Base-by-base conservation (phyloP, 2,329 filamentous ascomycete species). In the Penicillium corylophilum region DNA sequence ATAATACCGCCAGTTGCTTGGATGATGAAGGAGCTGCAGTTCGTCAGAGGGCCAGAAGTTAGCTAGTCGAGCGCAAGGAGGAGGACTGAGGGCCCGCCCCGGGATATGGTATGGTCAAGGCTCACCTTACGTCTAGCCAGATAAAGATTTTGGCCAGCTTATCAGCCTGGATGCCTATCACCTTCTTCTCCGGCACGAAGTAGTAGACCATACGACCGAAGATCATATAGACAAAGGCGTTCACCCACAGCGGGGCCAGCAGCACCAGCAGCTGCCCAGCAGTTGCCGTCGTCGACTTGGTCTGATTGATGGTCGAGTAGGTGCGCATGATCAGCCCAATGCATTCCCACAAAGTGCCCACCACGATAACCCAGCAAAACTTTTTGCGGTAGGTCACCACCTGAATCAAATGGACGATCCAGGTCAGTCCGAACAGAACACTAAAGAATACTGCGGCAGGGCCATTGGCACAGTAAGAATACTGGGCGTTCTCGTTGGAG, bases 211-310 rank as follows among this genome's bases (percentile, higher is more conserved):
- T 44, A 12, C 47, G 47, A 15, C 47, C 47, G 22, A 50, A 39
- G 29, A 50, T 38, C 47, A 50, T 44, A 29, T 44, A 50, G 13
- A 44, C 47, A 44, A 44, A 50, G 29, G 47, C 47, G 33, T 50
- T 50, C 40, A 44, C 33, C 47, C 47, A 50, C 16, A 50, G 16
- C 12, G 47, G 47, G 16, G 47, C 41, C 29, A 50, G 12, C 29
- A 50, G 41, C 16, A 50, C 22, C 40, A 50, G 33, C 5, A 46
- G 33, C 31, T 46, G 29, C 10, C 44, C 33, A 18, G 44, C 29
- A 5, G 28, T 12, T 31, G 28, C 28, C 28, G 28, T 31, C 28
- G 28, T 31, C 6, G 28, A 31, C 28, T 31, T 31, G 28, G 28
- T 31, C 28, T 31, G 28, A 31, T 31, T 31, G 9, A 31, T 31